phyloP scores from a whole-genome alignment of 2,329 filamentous ascomycete genomes.

The Microsporum canis region DNA sequence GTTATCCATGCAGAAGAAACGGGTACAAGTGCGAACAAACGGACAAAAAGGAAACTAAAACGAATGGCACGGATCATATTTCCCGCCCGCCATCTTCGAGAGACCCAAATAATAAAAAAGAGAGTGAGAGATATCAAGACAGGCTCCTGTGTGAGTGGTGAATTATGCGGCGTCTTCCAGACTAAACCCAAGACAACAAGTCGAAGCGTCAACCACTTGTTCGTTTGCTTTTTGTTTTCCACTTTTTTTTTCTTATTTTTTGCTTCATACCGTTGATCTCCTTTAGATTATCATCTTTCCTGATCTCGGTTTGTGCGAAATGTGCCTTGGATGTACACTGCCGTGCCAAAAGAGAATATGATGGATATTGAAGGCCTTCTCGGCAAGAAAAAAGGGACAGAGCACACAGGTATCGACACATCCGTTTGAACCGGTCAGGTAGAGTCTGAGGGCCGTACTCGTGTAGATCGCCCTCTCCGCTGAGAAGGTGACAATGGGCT shows the following conservation, averaged over 20 bases:
- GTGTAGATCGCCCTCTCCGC: not conserved
- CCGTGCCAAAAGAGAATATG: not conserved
- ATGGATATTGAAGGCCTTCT: not conserved
- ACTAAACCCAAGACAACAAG: not conserved
- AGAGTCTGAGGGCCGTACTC: not conserved
- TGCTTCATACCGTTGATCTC: not conserved
- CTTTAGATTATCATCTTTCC: not conserved
- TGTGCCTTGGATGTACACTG: not conserved
- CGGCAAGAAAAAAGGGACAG: not conserved
- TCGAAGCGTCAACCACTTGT: not conserved
- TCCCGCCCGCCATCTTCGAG: not conserved
- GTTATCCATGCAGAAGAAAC: not conserved
- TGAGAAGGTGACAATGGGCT: not conserved
- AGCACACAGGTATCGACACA: not conserved
- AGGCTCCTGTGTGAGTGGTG: not conserved
- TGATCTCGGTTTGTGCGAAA: not conserved
- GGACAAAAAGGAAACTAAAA: not conserved
- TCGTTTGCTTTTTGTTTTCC: not conserved
- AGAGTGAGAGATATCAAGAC: not conserved
- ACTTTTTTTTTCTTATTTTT: not conserved
- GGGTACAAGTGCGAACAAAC: not conserved
- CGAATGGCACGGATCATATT: not conserved
- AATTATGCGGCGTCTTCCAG: not conserved
- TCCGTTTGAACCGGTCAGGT: not conserved
- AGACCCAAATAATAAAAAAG: not conserved